Base-by-base conservation (phyloP, 1,284 basidiomycete species). In the Agaricales sp. region DNA sequence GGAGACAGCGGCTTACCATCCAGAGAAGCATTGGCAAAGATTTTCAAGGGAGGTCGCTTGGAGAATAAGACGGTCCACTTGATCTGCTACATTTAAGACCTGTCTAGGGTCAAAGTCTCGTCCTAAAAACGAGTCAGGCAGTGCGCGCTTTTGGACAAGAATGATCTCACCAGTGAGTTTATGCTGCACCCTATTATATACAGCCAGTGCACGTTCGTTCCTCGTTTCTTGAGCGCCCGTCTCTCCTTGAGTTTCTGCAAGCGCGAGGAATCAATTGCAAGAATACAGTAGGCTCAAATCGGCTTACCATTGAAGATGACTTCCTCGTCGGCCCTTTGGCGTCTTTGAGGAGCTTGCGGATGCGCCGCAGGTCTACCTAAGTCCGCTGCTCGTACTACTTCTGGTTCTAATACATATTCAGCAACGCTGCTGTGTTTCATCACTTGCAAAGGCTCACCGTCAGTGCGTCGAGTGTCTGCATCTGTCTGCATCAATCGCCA, bases 1-100 rank as follows among this genome's bases (percentile, higher is more conserved):
- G n/a, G 26, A 8, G 57, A 22, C 38, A 47, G 46, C 13, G 21
- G 51, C 71, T 53, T 64, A 90, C 94, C 93, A 96, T 63, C 93
- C 93, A 54, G 92, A 91, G 70, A 96, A 98, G 58, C 90, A 92
- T 61, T 94, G 92, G 64, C 92, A 95, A 2, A 97, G 77, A 63
- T 96, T 95, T 66, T 96, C 92, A 44, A 95, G 70, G 11, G 87
- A 85, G 3, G 88, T 95, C 4, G 93, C 91, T 63, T 96, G 91
- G 52, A 81, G 74, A 55, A 97, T 96, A 48, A 98, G 73, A 62
- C 87, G 87, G 61, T 93, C 89, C 18, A 95, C 92, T 64, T 97
- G 93, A 16, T 74, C 76, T 44, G 75, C 70, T 20, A 95, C 87
- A 21, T 74, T 71, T 49, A 97, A 72, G 2, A 75, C 71, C 44